phyloP scores from a whole-genome alignment of 495 filamentous ascomycete genomes.

The Xylaria longipes region DNA sequence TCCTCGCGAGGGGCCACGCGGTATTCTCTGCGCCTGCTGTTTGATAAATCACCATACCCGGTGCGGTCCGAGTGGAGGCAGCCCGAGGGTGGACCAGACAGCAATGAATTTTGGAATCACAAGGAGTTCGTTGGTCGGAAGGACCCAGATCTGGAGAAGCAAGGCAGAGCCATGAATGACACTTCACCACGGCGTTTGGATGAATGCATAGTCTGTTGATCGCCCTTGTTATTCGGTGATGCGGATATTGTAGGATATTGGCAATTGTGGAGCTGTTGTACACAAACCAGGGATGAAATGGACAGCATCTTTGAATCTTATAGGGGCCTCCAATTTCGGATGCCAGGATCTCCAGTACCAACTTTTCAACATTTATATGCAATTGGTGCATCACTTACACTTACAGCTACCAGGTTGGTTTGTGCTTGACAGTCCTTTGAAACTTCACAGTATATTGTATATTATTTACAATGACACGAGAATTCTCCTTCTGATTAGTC shows the following conservation, averaged over 20 bases:
- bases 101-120: conserved; percentile 34
- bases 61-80: conserved; percentile 37
- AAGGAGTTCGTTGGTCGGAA: conserved; percentile 35
- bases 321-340: too few relatives aligned
- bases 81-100: conserved; percentile 35
- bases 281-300: background rate
- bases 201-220: conserved; percentile 29
- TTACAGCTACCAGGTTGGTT: too few relatives aligned
- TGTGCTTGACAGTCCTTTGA: too few relatives aligned
- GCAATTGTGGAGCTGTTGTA: background rate
- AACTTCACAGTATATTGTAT: too few relatives aligned
- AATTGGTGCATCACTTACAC: too few relatives aligned
- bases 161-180: conserved; percentile 30
- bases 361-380: too few relatives aligned
- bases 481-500: too few relatives aligned
- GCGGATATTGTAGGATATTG: background rate
- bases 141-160: conserved; percentile 26
- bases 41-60: conserved; percentile 43
- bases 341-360: too few relatives aligned
- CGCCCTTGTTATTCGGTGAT: background rate
- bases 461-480: too few relatives aligned
- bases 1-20: conserved; percentile 18
- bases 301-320: background rate
- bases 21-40: conserved; percentile 37
- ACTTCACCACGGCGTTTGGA: conserved; percentile 17